These are phyloP conservation scores for Cyberlindnera bimundalis DNA, from an alignment of 805 yeast genomes.

Conservation along the genomic window DNA sequence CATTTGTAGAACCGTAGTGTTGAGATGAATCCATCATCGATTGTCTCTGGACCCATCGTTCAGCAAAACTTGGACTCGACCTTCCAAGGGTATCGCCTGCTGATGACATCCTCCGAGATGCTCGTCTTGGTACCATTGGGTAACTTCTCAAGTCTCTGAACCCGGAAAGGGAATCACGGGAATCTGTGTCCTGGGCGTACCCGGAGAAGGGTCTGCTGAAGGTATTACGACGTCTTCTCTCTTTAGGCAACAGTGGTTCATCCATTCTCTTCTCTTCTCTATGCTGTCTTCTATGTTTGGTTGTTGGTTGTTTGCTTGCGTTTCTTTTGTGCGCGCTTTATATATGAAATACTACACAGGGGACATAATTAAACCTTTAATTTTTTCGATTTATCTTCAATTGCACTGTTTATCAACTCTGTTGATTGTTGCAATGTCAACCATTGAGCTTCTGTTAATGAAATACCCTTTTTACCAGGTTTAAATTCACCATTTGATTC, in stretches of 20 bases:
- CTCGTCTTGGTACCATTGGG: too few species aligned
- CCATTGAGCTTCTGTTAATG: conserved; percentile 59
- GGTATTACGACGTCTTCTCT: conserved; percentile 2
- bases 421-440: conserved; percentile 40
- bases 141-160: conserved; percentile 18
- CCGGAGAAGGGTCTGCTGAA: conserved; percentile 6
- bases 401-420: conserved; percentile 49
- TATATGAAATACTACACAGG: too few species aligned
- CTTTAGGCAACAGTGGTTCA: not conserved
- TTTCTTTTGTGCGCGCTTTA: too few species aligned
- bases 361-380: too few species aligned
- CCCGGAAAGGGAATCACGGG: too few species aligned
- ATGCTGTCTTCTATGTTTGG: not conserved
- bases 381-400: conserved; percentile 25
- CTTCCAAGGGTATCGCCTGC: conserved; percentile 1
- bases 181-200: too few species aligned
- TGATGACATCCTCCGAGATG: not conserved
- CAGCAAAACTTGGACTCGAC: conserved; percentile 26
- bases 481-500: conserved; percentile 55
- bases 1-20: conserved; percentile 6
- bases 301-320: too few species aligned
- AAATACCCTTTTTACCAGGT: conserved; percentile 81
- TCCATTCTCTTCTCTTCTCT: not conserved
- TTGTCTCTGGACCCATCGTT: conserved; percentile 28
- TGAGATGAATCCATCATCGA: conserved; percentile 1